Percentiles rank a stretch among this genome's conserved stretches.
Conservation (phyloP, 2,329 filamentous ascomycete species). For the Cercospora zeina region DNA sequence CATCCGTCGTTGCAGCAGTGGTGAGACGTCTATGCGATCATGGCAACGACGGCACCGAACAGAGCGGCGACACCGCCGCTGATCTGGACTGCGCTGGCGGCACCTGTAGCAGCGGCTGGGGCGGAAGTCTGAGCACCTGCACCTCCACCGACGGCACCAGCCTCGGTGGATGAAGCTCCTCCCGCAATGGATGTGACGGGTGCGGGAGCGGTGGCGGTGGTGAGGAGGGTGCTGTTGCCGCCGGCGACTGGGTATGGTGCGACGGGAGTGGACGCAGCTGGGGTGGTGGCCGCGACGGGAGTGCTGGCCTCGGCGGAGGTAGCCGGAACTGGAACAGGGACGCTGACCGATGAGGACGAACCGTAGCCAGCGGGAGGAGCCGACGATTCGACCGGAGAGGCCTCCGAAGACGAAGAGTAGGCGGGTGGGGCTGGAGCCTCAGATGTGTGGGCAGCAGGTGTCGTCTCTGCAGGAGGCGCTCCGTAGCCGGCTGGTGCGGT, state of each 20-base stretch:
- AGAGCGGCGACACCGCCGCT: slow-evolving; percentile 22
- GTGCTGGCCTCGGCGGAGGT: not conserved
- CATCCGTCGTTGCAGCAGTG: not conserved
- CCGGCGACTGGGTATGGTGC: slow-evolving; percentile 26
- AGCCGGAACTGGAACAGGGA: slow-evolving; percentile 1
- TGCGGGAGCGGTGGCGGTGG: slow-evolving; percentile 13
- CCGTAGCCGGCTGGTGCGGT: slow-evolving; percentile 20
- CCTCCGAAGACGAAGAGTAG: slow-evolving; percentile 16
- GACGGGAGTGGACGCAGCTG: slow-evolving; percentile 18
- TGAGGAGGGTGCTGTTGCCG: slow-evolving; percentile 25
- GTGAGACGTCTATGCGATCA: slow-evolving; percentile 23
- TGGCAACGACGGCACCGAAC: slow-evolving; percentile 25
- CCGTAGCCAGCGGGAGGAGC: slow-evolving; percentile 13
- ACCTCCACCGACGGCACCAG: slow-evolving; percentile 17
- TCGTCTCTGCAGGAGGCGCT: slow-evolving; percentile 15
- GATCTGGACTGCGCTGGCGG: slow-evolving; percentile 21
- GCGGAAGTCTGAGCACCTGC: slow-evolving; percentile 15
- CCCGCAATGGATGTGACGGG: slow-evolving; percentile 17
- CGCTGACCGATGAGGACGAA: slow-evolving; percentile 5
- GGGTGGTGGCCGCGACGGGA: slow-evolving; percentile 11
- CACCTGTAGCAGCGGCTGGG: slow-evolving; percentile 17
- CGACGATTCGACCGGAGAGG: slow-evolving; percentile 17
- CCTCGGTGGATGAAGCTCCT: slow-evolving; percentile 20
- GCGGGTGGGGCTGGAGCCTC: slow-evolving; percentile 13
- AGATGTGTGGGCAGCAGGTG: slow-evolving; percentile 18